Percentiles rank a stretch among this genome's conserved stretches.
These are phyloP conservation scores for Diaporthe sp. DNA, from an alignment of 2,329 filamentous ascomycete species.

Conservation along the genomic window DNA sequence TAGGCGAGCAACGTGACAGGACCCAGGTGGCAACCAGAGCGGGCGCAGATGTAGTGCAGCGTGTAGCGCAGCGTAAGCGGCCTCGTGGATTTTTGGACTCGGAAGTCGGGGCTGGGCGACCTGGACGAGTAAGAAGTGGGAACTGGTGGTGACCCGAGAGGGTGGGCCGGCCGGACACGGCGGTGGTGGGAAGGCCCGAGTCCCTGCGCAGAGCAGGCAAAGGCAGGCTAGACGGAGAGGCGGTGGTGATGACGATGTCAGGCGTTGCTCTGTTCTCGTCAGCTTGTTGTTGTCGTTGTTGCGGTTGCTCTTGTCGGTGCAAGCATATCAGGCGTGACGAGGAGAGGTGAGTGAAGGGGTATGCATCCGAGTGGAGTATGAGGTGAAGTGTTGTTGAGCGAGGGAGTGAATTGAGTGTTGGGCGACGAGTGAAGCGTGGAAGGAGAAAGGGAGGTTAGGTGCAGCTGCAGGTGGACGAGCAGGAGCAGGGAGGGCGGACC, in stretches of 20 bases:
- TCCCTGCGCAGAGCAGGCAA: background rate
- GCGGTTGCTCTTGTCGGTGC: background rate
- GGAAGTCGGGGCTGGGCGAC: slow-evolving; percentile 26
- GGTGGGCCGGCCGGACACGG: slow-evolving; percentile 31
- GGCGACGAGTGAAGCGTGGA: slow-evolving; percentile 14
- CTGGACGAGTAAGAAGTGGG: slow-evolving; percentile 31
- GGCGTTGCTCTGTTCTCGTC: background rate
- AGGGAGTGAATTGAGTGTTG: slow-evolving; percentile 4
- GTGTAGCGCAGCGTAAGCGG: slow-evolving; percentile 1
- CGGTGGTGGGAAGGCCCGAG: slow-evolving; percentile 21
- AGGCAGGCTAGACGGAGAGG: background rate
- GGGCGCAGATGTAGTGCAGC: background rate
- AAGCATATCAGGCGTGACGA: background rate
- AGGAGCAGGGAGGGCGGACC: background rate
- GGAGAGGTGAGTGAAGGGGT: background rate
- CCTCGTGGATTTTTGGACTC: slow-evolving; percentile 18
- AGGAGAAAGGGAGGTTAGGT: slow-evolving; percentile 1
- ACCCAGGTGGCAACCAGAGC: slow-evolving; percentile 13
- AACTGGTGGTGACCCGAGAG: slow-evolving; percentile 24
- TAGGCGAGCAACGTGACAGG: slow-evolving; percentile 19
- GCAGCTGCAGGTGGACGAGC: background rate
- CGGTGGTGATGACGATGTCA: background rate
- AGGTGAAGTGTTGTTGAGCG: slow-evolving; percentile 3
- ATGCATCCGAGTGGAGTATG: slow-evolving; percentile 4
- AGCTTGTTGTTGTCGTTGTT: background rate